These are phyloP conservation scores for Begonia loranthoides DNA, from an alignment of 306 rosid species.

Conservation along the genomic window DNA sequence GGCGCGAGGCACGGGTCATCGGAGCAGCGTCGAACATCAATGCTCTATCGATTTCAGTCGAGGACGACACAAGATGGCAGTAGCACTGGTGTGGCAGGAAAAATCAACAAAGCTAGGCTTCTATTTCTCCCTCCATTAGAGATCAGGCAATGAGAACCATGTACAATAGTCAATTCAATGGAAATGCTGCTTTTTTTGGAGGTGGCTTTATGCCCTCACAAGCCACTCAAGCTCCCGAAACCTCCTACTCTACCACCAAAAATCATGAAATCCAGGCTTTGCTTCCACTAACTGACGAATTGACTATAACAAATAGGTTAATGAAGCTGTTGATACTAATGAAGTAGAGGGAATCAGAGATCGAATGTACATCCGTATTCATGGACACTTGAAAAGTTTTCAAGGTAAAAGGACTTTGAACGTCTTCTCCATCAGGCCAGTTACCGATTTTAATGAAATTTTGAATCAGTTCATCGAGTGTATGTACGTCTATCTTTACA, in stretches of 20 bases:
- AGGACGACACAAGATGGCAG: too few relatives aligned
- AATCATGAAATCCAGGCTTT: conserved; percentile 56
- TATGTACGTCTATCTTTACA: conserved; percentile 68
- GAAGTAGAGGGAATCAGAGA: conserved; percentile 71
- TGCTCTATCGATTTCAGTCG: too few relatives aligned
- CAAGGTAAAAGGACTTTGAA: conserved; percentile 61
- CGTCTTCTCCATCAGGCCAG: conserved; percentile 57
- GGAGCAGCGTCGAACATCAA: too few relatives aligned
- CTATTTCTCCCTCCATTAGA: too few relatives aligned
- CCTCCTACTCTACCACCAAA: conserved; percentile 34
- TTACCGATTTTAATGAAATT: conserved; percentile 66
- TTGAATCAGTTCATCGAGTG: conserved; percentile 75
- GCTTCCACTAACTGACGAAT: conserved; percentile 60
- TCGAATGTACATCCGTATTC: conserved; percentile 67
- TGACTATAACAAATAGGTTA: conserved; percentile 72
- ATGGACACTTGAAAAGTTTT: conserved; percentile 71
- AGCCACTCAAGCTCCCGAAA: conserved; percentile 38
- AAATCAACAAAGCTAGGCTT: too few relatives aligned
- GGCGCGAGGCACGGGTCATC: too few relatives aligned
- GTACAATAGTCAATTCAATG: conserved; percentile 63
- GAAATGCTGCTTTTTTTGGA: conserved; percentile 76
- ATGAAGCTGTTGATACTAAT: conserved; percentile 43
- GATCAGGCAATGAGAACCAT: too few relatives aligned
- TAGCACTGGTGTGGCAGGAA: too few relatives aligned
- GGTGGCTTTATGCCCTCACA: conserved; percentile 83